phyloP scores from a whole-genome alignment of 805 yeast species.

The Metschnikowia lachancei region DNA sequence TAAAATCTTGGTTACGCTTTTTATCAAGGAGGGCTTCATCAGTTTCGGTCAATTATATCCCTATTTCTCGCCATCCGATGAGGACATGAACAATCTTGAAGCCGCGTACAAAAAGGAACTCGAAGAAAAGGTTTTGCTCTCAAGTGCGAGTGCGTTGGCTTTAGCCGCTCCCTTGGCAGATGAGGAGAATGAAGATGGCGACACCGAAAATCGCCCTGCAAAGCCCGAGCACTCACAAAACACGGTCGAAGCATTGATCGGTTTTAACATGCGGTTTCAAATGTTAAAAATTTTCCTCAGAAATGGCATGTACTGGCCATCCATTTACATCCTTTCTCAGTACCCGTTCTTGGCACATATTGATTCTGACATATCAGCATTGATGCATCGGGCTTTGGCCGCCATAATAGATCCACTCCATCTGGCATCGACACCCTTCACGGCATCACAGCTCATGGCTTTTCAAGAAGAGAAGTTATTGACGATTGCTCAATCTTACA shows the following conservation, averaged over 20 bases:
- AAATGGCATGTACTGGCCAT: slow-evolving; percentile 61
- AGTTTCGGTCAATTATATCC: slow-evolving; percentile 61
- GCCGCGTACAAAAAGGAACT: slow-evolving; percentile 43
- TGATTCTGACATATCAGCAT: slow-evolving; percentile 46
- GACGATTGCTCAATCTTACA: slow-evolving; percentile 27
- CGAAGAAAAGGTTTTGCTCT: slow-evolving; percentile 55
- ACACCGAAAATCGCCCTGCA: background rate
- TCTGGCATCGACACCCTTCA: slow-evolving; percentile 21
- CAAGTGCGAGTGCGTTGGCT: slow-evolving; percentile 77
- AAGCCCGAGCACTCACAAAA: slow-evolving; percentile 22
- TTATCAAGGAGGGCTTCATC: slow-evolving; percentile 65
- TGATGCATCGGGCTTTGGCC: slow-evolving; percentile 51
- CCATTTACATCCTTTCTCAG: slow-evolving; percentile 54
- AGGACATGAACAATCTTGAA: slow-evolving; percentile 44
- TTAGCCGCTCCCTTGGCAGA: slow-evolving; percentile 79
- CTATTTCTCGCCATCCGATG: slow-evolving; percentile 52
- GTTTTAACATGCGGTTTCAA: slow-evolving; percentile 28
- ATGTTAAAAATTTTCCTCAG: slow-evolving; percentile 54
- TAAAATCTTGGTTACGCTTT: slow-evolving; percentile 47
- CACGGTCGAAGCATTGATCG: slow-evolving; percentile 20
- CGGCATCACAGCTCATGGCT: slow-evolving; percentile 18
- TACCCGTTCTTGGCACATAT: slow-evolving; percentile 61
- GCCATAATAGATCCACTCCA: slow-evolving; percentile 51
- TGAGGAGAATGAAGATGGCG: slow-evolving; percentile 51
- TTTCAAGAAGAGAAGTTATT: slow-evolving; percentile 25